A percentile compares a stretch with the other conserved stretches of the same genome.
These are phyloP conservation scores for Trichosporon sp. DNA, from an alignment of 1,284 basidiomycete genomes.

Conservation along the genomic window DNA sequence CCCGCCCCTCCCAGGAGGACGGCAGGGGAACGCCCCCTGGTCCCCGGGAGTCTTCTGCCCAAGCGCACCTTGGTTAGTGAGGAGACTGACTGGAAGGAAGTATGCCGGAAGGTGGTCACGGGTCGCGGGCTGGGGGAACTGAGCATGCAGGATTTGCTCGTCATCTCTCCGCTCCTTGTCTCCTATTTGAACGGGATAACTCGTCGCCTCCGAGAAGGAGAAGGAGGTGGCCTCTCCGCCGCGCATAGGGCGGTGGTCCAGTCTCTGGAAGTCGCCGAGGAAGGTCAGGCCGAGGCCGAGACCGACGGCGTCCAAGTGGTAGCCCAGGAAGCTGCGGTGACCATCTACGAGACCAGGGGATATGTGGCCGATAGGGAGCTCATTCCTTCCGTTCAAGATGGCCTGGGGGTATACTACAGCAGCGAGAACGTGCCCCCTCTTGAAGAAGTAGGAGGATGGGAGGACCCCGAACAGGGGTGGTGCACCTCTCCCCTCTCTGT, in stretches of 20 bases:
- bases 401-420: neutral
- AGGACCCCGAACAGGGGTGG: neutral
- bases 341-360: neutral
- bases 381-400: neutral
- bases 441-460: neutral
- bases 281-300: too few relatives aligned
- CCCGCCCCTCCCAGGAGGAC: too few relatives aligned
- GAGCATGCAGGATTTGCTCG: neutral
- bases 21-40: too few relatives aligned
- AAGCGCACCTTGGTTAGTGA: neutral
- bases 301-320: too few relatives aligned
- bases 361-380: neutral
- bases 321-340: neutral
- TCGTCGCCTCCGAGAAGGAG: neutral
- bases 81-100: neutral
- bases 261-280: too few relatives aligned
- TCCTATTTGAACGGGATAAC: neutral
- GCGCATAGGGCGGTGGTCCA: too few relatives aligned
- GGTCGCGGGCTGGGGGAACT: neutral
- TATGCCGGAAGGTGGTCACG: neutral
- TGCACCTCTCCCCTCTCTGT: neutral
- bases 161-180: neutral
- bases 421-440: neutral
- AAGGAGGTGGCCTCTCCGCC: neutral
- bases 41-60: neutral